Base-by-base conservation (phyloP, 169 alveolate species). In the Plasmodium knowlesi region DNA sequence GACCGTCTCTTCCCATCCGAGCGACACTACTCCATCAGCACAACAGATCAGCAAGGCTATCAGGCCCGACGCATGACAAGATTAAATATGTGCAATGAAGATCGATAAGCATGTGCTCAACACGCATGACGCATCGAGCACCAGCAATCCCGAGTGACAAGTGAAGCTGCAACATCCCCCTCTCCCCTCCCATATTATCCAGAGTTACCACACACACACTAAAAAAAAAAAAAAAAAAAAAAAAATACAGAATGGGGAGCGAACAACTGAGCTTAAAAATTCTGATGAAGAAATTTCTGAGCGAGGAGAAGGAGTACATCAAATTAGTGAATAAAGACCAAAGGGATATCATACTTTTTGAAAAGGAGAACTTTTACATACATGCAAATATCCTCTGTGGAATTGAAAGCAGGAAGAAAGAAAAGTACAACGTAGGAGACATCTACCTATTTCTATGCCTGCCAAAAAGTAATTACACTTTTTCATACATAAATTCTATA, bases 401-500 rank as follows among this genome's bases (percentile, higher is more conserved):
- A 78, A 88, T 88, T 78, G 94, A 88, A 88, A 88, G 88, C 71
- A 76, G 94, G 25, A 88, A 88, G 30, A 88, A 88, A n/a, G 94
- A 88, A 88, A 88, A 53, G 19, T 88, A 88, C 81, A 88, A 76
- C 32, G 19, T 88, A 19, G 94, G 94, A 5, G 94, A 88, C 19
- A 88, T 88, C 9, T 91, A 83, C 83, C 70, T 91, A 82, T 91
- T 83, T 43, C 22, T 91, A n/a, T 91, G 92, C 34, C 46, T 83
- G 50, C 92, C 92, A 8, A 82, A 95, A 53, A 95, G 93, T 54
- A 96, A 84, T 43, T 96, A 96, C 84, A 96, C 97, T 4, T 96
- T 93, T 84, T 92, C 96, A 39, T 95, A 95, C 37, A 93, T 96
- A 39, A 95, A 95, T 34, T 84, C 95, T 28, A 73, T 96, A 73